Evolutionary conservation across 176 grass and related monocot species (phyloP).

Genomic region (Cenchrus fungigraminus): DNA sequence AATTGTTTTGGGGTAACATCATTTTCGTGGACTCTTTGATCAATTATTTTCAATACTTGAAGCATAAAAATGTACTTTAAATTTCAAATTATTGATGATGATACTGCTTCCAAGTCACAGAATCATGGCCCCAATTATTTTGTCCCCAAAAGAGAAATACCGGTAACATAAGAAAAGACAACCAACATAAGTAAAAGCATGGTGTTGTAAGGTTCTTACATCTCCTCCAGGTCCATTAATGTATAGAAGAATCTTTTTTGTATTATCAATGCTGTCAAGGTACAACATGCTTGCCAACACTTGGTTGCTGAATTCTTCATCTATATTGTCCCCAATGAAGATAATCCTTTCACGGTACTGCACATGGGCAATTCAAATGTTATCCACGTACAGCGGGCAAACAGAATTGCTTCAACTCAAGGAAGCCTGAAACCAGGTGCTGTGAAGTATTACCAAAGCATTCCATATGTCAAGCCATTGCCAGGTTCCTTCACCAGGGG

Average conservation of each 20-base stretch:
- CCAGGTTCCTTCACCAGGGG: conserved; percentile 73
- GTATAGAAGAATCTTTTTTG: conserved; percentile 81
- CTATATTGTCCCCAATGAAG: conserved; percentile 77
- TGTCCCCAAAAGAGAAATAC: neutral
- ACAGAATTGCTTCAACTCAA: conserved; percentile 13
- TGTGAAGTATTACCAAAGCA: conserved; percentile 72
- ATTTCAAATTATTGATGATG: neutral
- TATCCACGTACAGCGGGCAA: neutral
- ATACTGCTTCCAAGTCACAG: neutral
- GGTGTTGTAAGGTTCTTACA: conserved; percentile 58
- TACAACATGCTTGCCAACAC: conserved; percentile 91
- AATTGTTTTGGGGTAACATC: conserved; percentile 21
- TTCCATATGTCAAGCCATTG: conserved; percentile 89
- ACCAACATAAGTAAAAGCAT: neutral
- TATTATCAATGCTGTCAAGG: conserved; percentile 78
- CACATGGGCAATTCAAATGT: conserved; percentile 34
- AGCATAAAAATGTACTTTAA: neutral
- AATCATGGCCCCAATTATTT: neutral
- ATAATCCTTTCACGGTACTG: conserved; percentile 90
- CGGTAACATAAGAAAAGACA: conserved; percentile 3
- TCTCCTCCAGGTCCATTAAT: conserved; percentile 96
- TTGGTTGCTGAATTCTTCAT: conserved; percentile 91
- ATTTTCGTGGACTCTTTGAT: neutral
- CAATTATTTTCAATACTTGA: neutral
- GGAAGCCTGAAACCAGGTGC: conserved; percentile 4